Percentiles rank a stretch among this genome's conserved stretches.
These are phyloP conservation scores for Hura crepitans DNA, from an alignment of 441 rosid species.

Conservation along the genomic window DNA sequence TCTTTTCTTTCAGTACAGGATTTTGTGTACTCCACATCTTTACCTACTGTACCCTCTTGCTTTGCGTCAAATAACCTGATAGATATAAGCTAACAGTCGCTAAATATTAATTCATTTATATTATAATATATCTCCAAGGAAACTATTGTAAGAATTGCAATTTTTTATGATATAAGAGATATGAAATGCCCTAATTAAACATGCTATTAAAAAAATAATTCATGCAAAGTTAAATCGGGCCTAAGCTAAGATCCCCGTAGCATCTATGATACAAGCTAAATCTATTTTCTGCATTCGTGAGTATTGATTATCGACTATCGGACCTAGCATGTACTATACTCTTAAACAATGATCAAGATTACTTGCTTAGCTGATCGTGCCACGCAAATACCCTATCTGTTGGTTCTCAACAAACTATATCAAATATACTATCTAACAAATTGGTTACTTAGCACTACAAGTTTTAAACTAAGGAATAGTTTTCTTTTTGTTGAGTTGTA, in stretches of 20 bases:
- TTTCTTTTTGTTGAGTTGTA: slow-evolving; percentile 2
- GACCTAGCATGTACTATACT: too few relatives aligned
- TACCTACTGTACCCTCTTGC: slow-evolving; percentile 31
- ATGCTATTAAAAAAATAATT: too few relatives aligned
- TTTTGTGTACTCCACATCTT: slow-evolving; percentile 26
- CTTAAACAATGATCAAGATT: background rate
- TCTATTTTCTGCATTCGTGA: too few relatives aligned
- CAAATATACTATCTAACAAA: background rate
- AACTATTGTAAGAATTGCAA: background rate
- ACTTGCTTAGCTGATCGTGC: background rate
- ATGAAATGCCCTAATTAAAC: too few relatives aligned
- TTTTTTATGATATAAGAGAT: background rate
- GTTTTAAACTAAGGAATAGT: background rate
- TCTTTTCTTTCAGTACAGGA: slow-evolving; percentile 22
- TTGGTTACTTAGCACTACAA: background rate
- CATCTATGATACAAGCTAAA: too few relatives aligned
- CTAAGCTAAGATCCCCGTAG: too few relatives aligned
- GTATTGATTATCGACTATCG: too few relatives aligned
- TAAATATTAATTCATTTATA: slow-evolving; percentile 6
- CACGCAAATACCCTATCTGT: background rate
- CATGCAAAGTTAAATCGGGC: too few relatives aligned
- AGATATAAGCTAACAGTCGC: slow-evolving; percentile 40
- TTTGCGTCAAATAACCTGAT: slow-evolving; percentile 34
- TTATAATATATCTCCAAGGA: background rate
- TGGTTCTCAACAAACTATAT: background rate